These are phyloP conservation scores for Austroboletus niveus DNA, from an alignment of 1,284 basidiomycete species.

Conservation along the genomic window DNA sequence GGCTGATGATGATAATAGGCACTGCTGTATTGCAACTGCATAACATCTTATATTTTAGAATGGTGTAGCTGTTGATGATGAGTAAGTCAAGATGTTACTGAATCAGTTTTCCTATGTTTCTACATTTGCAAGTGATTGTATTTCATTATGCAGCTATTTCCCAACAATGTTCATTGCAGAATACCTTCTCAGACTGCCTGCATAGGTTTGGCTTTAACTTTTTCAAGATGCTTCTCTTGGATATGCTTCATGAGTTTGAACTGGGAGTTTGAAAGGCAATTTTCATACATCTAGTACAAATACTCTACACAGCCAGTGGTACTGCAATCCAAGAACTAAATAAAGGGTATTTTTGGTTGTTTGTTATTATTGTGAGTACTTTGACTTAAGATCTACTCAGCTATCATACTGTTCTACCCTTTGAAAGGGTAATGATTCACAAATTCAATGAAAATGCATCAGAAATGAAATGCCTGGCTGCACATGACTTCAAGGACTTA, in stretches of 20 bases:
- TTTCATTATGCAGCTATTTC: too few species aligned
- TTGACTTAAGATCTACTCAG: background rate
- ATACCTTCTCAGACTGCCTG: background rate
- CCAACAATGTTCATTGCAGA: background rate
- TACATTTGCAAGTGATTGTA: too few species aligned
- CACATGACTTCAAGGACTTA: conserved; percentile 20
- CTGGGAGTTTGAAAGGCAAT: conserved; percentile 17
- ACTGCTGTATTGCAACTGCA: too few species aligned
- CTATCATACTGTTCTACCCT: background rate
- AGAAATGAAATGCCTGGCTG: conserved; percentile 11
- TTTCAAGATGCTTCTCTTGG: background rate
- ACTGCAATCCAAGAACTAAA: background rate
- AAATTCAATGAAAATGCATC: conserved; percentile 8
- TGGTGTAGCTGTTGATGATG: too few species aligned
- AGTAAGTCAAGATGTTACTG: too few species aligned
- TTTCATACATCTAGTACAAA: conserved; percentile 14
- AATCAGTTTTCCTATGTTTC: too few species aligned
- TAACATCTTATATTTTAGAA: too few species aligned
- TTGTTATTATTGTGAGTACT: background rate
- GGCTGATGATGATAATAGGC: too few species aligned
- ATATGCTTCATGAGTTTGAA: background rate
- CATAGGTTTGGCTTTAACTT: background rate
- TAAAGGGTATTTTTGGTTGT: background rate
- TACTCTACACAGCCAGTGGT: background rate
- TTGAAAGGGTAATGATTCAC: background rate